These are phyloP conservation scores for Betula pendula DNA, from an alignment of 306 rosid genomes.

Conservation along the genomic window DNA sequence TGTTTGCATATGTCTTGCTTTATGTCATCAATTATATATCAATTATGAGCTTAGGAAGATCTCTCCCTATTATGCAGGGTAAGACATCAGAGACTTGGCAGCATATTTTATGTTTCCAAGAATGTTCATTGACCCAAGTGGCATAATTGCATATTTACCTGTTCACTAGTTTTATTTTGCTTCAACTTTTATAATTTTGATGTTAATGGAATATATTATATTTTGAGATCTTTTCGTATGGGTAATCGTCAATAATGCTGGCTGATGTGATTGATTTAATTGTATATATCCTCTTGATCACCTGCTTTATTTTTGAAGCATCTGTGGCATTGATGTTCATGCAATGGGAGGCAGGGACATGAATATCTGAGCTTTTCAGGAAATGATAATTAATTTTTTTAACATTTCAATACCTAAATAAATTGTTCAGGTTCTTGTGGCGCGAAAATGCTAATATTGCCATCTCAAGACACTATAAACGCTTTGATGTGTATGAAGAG, in stretches of 20 bases:
- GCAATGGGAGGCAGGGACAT: not conserved
- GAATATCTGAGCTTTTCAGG: not conserved
- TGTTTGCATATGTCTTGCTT: no score
- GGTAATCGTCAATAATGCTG: not conserved
- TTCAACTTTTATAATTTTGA: not conserved
- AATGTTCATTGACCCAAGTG: not conserved
- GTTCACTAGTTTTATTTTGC: not conserved
- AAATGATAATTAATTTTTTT: not conserved
- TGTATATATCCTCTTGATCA: not conserved
- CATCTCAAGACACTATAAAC: constrained; percentile 90
- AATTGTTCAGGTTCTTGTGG: constrained; percentile 82
- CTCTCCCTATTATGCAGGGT: not conserved
- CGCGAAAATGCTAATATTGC: constrained; percentile 88
- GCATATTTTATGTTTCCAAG: not conserved
- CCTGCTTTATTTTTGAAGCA: constrained; percentile 9
- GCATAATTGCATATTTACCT: not conserved
- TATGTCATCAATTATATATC: no score
- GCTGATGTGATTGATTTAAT: not conserved
- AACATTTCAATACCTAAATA: constrained; percentile 9
- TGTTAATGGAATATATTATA: not conserved
- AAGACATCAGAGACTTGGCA: not conserved
- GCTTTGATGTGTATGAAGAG: constrained; percentile 90
- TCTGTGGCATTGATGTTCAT: constrained; percentile 9
- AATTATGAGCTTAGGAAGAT: no score
- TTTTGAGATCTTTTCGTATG: not conserved